Base-by-base conservation (phyloP, 345 rosid species). In the Combretum micranthum region DNA sequence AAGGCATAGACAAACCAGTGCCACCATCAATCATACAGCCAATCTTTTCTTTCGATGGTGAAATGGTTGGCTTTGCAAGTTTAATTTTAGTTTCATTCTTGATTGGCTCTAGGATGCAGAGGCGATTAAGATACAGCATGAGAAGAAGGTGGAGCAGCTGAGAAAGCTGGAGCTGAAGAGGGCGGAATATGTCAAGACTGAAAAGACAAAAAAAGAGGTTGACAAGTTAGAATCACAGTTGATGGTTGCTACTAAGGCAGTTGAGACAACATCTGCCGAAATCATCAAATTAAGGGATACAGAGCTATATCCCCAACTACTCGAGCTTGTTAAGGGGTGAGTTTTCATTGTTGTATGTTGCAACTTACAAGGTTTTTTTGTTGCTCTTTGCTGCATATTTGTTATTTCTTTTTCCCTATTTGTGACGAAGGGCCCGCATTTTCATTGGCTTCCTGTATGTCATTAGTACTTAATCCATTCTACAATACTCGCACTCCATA, bases 91-190 rank as follows among this genome's bases (percentile, higher is more conserved):
- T 3, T 18, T 37, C 22, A 18, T 39, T 22, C 43, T 15, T 60
- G 51, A 39, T 25, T 58, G 68, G 55, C 20, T 71, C 59, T 62
- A 93, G 99, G 70, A 73, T 69, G 90, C 84, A 11, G 89, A 84
- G 75, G 59, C 73, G 50, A 53, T 79, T 44, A 89, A 83, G 79
- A 75, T 82, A 20, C 89, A 85, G 75, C 97, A 85, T 63, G 96
- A 89, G 77, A 93, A 85, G 86, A 82, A 72, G 61, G 73, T 83
- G 71, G 82, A 69, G 54, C 80, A 84, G 61, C 69, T 83, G 61
- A 85, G 96, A 74, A 93, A 80, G 72, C 79, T 93, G 61, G 99
- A 93, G 74, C 57, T 76, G 72, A 93, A 77, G 85, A 82, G 96
- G 58, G 86, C 82, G 42, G 94, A 86, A 44, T 89, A 85, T 75